Percentiles rank a stretch among this genome's conserved stretches.
phyloP scores from a whole-genome alignment of 2,329 filamentous ascomycete genomes.

The Trichoderma koningiopsis region DNA sequence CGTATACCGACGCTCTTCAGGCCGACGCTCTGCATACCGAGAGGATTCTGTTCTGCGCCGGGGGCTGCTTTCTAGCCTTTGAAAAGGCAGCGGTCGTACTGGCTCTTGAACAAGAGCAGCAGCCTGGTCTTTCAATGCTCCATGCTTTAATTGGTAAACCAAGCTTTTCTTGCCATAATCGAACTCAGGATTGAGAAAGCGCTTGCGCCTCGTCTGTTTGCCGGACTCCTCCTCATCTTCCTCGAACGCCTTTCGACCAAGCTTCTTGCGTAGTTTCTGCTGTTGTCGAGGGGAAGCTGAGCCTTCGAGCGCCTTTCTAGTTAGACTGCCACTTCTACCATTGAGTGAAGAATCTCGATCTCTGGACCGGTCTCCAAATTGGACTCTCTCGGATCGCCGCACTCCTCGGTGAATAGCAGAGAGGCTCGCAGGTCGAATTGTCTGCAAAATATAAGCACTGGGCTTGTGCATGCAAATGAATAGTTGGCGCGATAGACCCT shows the following conservation, averaged over 20 bases:
- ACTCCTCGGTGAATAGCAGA: constrained; percentile 72
- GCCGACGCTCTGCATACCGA: not conserved
- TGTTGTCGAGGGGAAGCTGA: constrained; percentile 38
- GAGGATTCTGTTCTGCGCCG: constrained; percentile 5
- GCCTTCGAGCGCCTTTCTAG: constrained; percentile 36
- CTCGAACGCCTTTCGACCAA: constrained; percentile 46
- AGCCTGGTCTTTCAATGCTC: constrained; percentile 38
- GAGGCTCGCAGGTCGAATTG: constrained; percentile 45
- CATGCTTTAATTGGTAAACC: constrained; percentile 57
- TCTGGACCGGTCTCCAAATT: constrained; percentile 32
- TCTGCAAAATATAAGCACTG: constrained; percentile 18
- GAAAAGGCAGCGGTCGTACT: constrained; percentile 29
- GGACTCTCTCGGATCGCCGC: constrained; percentile 49
- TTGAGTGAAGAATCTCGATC: constrained; percentile 25
- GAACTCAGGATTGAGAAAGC: constrained; percentile 54
- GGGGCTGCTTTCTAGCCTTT: constrained; percentile 3
- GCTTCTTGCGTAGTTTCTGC: constrained; percentile 55
- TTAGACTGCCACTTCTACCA: constrained; percentile 31
- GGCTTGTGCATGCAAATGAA: constrained; percentile 9
- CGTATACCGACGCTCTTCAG: too few species aligned
- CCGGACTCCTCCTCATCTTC: constrained; percentile 38
- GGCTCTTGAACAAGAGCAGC: constrained; percentile 34
- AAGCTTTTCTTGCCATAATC: constrained; percentile 58
- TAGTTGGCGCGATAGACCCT: constrained; percentile 31
- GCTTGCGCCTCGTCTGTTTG: constrained; percentile 50